phyloP scores from a whole-genome alignment of 225 moss, liverwort and hornwort genomes.

The Thuidium tamariscinum region DNA sequence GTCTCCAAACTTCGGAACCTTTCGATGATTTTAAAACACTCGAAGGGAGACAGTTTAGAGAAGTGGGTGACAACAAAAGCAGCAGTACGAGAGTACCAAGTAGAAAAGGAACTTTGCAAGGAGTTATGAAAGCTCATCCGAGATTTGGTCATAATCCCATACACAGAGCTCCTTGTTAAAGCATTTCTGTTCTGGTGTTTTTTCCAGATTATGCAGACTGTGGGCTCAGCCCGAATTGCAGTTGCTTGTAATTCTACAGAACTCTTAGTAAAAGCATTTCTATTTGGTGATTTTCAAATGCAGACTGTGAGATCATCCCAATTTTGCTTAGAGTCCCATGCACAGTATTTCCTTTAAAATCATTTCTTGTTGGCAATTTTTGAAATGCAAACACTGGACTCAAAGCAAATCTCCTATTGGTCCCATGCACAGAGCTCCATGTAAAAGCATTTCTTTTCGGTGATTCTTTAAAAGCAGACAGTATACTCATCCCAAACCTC shows the following conservation, averaged over 20 bases:
- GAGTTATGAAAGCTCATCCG: not conserved
- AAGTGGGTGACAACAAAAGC: too few species aligned
- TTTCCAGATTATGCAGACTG: not conserved
- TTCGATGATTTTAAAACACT: not conserved
- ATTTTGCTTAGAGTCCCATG: not conserved
- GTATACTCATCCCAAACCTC: not conserved
- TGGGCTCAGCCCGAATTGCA: not conserved
- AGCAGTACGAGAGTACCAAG: too few species aligned
- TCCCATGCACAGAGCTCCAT: not conserved
- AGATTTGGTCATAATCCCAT: not conserved
- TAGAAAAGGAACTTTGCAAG: too few species aligned
- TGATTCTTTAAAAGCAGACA: not conserved
- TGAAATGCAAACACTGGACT: too few species aligned
- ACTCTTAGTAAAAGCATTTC: not conserved
- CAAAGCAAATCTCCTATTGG: not conserved
- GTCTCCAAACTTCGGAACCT: not conserved
- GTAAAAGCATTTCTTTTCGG: not conserved
- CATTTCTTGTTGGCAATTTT: not conserved
- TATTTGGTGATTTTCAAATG: not conserved
- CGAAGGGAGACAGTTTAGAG: not conserved
- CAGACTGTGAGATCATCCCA: too few species aligned
- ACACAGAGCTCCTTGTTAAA: not conserved
- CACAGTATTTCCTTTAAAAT: not conserved
- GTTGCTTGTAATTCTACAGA: not conserved
- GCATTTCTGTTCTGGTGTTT: not conserved